A percentile compares a stretch with the other conserved stretches of the same genome.
Conservation (phyloP, 345 rosid species). For the Psidium guajava region DNA sequence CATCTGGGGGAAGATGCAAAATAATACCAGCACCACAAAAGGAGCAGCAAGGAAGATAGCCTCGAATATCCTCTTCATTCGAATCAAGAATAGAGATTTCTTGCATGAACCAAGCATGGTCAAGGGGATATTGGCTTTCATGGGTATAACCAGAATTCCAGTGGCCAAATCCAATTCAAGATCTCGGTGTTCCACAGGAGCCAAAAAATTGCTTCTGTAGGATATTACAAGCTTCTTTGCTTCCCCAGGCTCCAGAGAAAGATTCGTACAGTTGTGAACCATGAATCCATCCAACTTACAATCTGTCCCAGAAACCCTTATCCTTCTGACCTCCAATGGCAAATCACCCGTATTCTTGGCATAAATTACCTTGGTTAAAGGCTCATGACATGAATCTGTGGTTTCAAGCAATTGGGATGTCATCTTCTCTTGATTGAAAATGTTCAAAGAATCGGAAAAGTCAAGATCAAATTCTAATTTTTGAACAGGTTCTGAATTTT, state of each 20-base stretch:
- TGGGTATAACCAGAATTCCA: conserved; percentile 54
- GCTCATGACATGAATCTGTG: conserved; percentile 25
- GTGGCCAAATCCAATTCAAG: conserved; percentile 45
- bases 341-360: conserved; percentile 57
- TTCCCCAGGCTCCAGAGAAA: conserved; percentile 53
- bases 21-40: conserved; percentile 35
- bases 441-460: conserved; percentile 21
- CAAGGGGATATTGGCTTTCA: conserved; percentile 58
- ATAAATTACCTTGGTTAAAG: conserved; percentile 45
- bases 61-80: conserved; percentile 38
- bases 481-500: conserved; percentile 39
- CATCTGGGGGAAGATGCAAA: conserved; percentile 25
- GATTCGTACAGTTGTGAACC: conserved; percentile 44
- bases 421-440: conserved; percentile 32
- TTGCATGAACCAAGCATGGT: conserved; percentile 49
- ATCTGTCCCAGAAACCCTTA: conserved; percentile 43
- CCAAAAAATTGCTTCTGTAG: conserved; percentile 41
- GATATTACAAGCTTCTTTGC: conserved; percentile 45
- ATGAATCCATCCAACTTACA: conserved; percentile 45
- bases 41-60: conserved; percentile 33
- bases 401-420: background rate
- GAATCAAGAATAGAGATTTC: conserved; percentile 48
- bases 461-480: conserved; percentile 43
- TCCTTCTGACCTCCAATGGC: conserved; percentile 43
- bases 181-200: conserved; percentile 32